Conservation (phyloP, 805 yeast genomes). For the Candida stauntonica region DNA sequence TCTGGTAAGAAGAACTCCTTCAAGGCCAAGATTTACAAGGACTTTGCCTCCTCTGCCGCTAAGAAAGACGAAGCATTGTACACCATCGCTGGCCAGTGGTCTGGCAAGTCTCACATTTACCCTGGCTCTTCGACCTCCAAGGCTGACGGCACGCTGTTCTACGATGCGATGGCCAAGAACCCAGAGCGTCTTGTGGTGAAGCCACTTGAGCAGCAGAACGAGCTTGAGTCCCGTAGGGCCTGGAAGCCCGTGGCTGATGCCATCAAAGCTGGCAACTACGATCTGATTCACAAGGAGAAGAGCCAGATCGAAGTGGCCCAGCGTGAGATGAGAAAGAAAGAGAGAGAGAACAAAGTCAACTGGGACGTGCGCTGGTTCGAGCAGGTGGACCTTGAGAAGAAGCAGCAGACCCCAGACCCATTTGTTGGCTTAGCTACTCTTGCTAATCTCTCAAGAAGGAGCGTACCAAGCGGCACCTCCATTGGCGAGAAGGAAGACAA, state of each 20-base stretch:
- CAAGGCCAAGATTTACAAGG: conserved; percentile 75
- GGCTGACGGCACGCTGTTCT: conserved; percentile 49
- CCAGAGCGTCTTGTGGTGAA: conserved; percentile 65
- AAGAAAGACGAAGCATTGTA: conserved; percentile 62
- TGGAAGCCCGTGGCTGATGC: conserved; percentile 92
- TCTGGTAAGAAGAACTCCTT: conserved; percentile 91
- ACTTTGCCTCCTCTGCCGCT: conserved; percentile 39
- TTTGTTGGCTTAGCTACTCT: conserved; percentile 39
- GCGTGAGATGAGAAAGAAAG: conserved; percentile 74
- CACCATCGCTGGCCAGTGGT: conserved; percentile 92
- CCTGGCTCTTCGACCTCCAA: conserved; percentile 48
- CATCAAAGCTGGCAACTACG: conserved; percentile 68
- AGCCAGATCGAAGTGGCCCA: conserved; percentile 77
- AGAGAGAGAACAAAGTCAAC: conserved; percentile 51
- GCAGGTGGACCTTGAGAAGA: conserved; percentile 36
- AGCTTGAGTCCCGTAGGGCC: conserved; percentile 80
- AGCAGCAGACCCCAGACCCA: conserved; percentile 31
- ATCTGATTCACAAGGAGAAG: conserved; percentile 70
- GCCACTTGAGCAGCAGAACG: conserved; percentile 77
- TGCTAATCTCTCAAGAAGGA: conserved; percentile 55
- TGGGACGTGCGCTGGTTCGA: conserved; percentile 90
- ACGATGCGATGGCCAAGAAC: conserved; percentile 49
- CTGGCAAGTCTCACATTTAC: conserved; percentile 62
- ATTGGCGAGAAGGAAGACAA: conserved; percentile 52
- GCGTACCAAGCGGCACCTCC: conserved; percentile 63